Evolutionary conservation across 306 rosid genomes (phyloP).

Genomic region (Amphicarpaea edgeworthii): DNA sequence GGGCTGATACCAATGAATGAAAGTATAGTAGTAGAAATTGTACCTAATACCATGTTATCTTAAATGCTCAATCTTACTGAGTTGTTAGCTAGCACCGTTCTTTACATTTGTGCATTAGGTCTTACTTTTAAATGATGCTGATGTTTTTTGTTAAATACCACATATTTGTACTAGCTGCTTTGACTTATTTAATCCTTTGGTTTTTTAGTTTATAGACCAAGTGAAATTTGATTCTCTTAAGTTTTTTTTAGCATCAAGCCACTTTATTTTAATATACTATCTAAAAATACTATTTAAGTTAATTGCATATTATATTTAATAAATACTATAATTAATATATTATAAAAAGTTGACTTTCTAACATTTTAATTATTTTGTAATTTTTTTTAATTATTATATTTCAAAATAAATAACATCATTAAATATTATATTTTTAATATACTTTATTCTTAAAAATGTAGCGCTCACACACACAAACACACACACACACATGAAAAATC

Average conservation of each 20-base stretch:
- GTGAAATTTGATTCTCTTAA: neutral
- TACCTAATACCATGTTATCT: neutral
- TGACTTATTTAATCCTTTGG: neutral
- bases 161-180: neutral
- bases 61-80: neutral
- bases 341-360: too few species aligned
- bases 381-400: too few species aligned
- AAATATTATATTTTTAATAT: too few species aligned
- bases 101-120: neutral
- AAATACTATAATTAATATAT: too few species aligned
- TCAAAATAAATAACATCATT: too few species aligned
- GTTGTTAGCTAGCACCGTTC: neutral
- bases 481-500: too few species aligned
- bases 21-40: conserved; percentile 5
- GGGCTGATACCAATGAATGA: neutral
- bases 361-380: too few species aligned
- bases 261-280: too few species aligned
- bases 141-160: neutral
- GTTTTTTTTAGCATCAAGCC: neutral
- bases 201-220: neutral
- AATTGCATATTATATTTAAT: too few species aligned
- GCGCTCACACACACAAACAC: too few species aligned
- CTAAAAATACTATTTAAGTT: too few species aligned
- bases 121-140: neutral
- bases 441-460: too few species aligned